Evolutionary conservation across 768 basidiomycete genomes (phyloP), one percentile per base, ranked within the genome.

Genomic region (Lactarius sp.): DNA sequence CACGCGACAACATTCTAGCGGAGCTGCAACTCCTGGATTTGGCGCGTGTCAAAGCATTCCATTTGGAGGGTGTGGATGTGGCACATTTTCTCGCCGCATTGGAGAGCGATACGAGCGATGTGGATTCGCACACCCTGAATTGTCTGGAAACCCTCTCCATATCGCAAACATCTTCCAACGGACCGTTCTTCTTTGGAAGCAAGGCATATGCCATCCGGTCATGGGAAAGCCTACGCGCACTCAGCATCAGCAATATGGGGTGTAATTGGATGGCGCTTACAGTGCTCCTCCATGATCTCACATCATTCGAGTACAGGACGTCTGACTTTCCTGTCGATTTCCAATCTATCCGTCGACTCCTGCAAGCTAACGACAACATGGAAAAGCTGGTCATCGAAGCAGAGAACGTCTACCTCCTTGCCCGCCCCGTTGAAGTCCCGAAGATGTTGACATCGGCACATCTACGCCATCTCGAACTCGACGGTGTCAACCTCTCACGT

Each of bases 341-440:
- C 22, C 53, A 62, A 56, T 41, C 2, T 13, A n/a, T 70, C 33
- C 50, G 66, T 31, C 50, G 8, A 54, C 33, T 74, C 46, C 54
- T 75, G n/a, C 65, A 63, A 33, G 52, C 49, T 18, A 72, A 73
- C 53, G 60, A 60, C 18, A 31, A 56, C 3, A 64, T 76, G 20
- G 66, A 69, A 51, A 60, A 47, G 31, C 51, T 75, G 16, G 56
- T 66, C 27, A 6, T 66, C n/a, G 22, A 59, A 47, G 12, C 52
- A 5, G 16, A 27, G 20, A 13, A 41, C 10, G 27, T 44, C 14
- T 13, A 0, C 31, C 10, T 8, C n/a, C n/a, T 31, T 16, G 18
- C 42, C 9, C 13, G 2, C 22, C 2, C 9, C 49, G n/a, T 13
- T 39, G 41, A 31, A 22, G 3, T 13, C 22, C 34, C 55, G 10